These are phyloP conservation scores for Lentinula guzmanii DNA, from an alignment of 768 basidiomycete genomes.

Conservation along the genomic window DNA sequence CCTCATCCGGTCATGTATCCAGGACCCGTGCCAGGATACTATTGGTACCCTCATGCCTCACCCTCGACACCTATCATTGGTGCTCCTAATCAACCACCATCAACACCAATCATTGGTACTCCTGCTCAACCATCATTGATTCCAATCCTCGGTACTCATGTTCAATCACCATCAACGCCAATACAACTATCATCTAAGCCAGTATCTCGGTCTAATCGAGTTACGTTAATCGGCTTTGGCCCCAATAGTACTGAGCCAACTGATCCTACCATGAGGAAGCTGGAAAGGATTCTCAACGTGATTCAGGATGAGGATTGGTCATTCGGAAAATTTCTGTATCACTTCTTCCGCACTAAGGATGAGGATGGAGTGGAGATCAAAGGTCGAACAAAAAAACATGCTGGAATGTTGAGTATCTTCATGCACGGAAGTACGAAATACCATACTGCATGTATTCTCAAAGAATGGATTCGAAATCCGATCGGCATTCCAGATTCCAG, in stretches of 20 bases:
- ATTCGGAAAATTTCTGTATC: constrained; percentile 10
- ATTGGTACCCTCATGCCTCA: not conserved
- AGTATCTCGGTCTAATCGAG: too few species aligned
- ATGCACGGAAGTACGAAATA: not conserved
- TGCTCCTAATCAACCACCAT: too few species aligned
- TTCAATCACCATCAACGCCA: too few species aligned
- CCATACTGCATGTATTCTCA: not conserved
- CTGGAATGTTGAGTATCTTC: not conserved
- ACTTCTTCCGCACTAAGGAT: not conserved
- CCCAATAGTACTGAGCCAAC: too few species aligned
- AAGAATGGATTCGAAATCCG: constrained; percentile 3
- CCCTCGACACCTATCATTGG: not conserved
- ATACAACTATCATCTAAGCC: too few species aligned
- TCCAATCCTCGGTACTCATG: too few species aligned
- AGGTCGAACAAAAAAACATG: not conserved
- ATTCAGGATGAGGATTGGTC: constrained; percentile 5
- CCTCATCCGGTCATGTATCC: not conserved
- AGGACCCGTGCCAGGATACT: not conserved
- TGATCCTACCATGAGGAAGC: not conserved
- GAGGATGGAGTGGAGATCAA: not conserved
- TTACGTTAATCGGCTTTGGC: too few species aligned
- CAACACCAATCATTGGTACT: too few species aligned
- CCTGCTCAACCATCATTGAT: too few species aligned
- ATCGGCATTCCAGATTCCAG: not conserved
- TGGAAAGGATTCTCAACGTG: not conserved